Percentiles rank a stretch among this genome's conserved stretches.
Conservation (phyloP, 2,329 filamentous ascomycete species). For the Fusarium setosum region DNA sequence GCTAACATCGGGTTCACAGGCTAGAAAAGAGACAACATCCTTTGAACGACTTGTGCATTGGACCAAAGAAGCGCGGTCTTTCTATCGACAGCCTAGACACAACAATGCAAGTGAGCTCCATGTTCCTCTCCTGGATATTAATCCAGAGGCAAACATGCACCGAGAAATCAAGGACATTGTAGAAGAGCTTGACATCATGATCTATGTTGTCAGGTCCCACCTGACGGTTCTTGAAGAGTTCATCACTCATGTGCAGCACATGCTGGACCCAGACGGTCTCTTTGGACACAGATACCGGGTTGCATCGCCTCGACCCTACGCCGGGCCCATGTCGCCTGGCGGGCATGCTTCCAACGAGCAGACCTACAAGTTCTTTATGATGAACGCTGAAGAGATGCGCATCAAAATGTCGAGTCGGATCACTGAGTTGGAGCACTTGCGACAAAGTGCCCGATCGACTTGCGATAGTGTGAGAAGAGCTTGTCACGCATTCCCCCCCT, state of each 20-base stretch:
- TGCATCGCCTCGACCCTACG: not conserved
- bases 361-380: not conserved
- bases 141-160: not conserved
- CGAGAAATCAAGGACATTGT: not conserved
- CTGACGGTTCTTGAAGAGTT: not conserved
- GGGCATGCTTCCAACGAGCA: not conserved
- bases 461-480: not conserved
- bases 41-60: not conserved
- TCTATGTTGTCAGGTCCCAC: not conserved
- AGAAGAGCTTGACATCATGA: not conserved
- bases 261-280: not conserved
- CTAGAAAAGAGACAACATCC: not conserved
- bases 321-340: not conserved
- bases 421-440: not conserved
- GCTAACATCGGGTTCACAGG: not conserved
- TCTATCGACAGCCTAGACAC: not conserved
- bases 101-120: not conserved
- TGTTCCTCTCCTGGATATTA: not conserved
- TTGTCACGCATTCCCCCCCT: not conserved
- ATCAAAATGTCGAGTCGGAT: not conserved
- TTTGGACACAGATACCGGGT: not conserved
- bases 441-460: not conserved
- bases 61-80: not conserved
- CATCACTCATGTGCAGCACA: not conserved
- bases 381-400: not conserved